Percentiles rank a stretch among this genome's conserved stretches.
These are phyloP conservation scores for Solanum phureja DNA, from an alignment of 257 asterid species.

Conservation along the genomic window DNA sequence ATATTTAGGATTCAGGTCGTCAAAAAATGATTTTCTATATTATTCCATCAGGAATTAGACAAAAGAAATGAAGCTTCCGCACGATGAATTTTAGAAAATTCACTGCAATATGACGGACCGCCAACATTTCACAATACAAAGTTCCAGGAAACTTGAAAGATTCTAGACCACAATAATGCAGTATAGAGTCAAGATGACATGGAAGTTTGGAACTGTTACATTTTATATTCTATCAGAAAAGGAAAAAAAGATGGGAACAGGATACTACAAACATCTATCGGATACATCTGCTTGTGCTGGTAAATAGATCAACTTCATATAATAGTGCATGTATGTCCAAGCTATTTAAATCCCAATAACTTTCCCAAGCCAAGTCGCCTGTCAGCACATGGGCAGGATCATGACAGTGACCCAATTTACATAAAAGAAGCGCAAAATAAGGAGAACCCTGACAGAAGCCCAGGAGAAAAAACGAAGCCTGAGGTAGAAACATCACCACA, in stretches of 20 bases:
- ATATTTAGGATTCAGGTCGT: neutral
- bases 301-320: neutral
- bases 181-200: neutral
- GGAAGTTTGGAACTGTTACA: neutral
- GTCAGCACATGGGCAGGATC: neutral
- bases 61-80: neutral
- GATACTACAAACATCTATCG: neutral
- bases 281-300: neutral
- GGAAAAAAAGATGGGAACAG: neutral
- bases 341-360: neutral
- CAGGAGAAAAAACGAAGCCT: neutral
- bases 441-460: neutral
- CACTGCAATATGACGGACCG: neutral
- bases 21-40: neutral
- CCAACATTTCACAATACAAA: neutral
- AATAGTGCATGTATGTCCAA: neutral
- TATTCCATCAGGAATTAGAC: neutral
- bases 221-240: neutral
- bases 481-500: neutral
- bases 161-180: neutral
- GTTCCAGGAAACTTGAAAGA: neutral
- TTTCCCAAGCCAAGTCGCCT: neutral
- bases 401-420: neutral
- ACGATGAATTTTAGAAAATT: neutral
- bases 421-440: neutral